Evolutionary conservation across 352 stramenopile genomes (phyloP).

Genomic region (Phytophthora idaei): DNA sequence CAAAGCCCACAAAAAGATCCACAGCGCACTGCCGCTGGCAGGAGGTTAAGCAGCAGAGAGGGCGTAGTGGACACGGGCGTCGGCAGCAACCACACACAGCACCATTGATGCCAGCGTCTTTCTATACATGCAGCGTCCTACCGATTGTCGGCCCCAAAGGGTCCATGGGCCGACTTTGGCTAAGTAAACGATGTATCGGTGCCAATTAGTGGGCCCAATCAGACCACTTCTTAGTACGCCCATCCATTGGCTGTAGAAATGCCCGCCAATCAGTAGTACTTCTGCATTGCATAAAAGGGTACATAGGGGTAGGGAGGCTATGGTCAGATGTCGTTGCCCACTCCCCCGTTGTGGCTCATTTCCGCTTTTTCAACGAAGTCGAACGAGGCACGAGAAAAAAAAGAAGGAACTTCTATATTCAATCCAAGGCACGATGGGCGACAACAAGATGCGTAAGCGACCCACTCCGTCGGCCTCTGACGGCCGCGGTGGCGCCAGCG

Average conservation of each 20-base stretch:
- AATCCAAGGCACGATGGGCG: conserved; percentile 36
- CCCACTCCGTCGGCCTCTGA: conserved; percentile 17
- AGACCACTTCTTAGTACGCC: background rate
- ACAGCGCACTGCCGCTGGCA: too few species aligned
- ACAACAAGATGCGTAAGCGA: conserved; percentile 45
- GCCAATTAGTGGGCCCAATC: conserved; percentile 17
- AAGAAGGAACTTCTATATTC: conserved; percentile 34
- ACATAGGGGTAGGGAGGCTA: background rate
- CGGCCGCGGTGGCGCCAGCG: background rate
- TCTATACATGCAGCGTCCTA: conserved; percentile 9
- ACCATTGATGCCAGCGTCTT: background rate
- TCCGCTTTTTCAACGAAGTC: conserved; percentile 28
- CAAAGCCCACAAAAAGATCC: background rate
- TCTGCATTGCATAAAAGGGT: conserved; percentile 8
- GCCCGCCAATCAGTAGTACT: conserved; percentile 11
- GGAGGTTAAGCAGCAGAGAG: too few species aligned
- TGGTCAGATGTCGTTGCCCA: conserved; percentile 26
- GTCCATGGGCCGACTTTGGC: conserved; percentile 14
- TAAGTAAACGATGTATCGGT: conserved; percentile 22
- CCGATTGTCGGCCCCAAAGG: conserved; percentile 22
- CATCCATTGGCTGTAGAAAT: conserved; percentile 23
- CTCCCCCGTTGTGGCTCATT: conserved; percentile 33
- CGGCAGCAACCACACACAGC: background rate
- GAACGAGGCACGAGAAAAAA: conserved; percentile 24
- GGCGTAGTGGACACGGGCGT: too few species aligned